These are phyloP conservation scores for Symmetrospora coprosmae DNA, from an alignment of 768 basidiomycete species.

Conservation along the genomic window DNA sequence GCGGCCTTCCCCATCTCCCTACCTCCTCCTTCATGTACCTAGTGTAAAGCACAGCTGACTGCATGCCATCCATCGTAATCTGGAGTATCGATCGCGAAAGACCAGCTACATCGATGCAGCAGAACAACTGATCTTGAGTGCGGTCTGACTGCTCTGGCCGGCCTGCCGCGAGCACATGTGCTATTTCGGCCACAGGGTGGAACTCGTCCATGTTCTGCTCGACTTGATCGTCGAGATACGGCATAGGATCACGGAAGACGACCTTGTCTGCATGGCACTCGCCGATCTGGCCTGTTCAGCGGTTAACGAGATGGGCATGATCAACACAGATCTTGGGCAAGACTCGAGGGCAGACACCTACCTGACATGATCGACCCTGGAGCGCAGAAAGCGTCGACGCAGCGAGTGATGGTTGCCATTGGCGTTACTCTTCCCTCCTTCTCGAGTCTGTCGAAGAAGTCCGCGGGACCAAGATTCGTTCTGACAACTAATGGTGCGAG, in stretches of 20 bases:
- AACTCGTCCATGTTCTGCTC: slow-evolving; percentile 7
- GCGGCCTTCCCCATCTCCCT: too few species aligned
- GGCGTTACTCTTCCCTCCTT: slow-evolving; percentile 7
- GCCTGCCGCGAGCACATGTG: not conserved
- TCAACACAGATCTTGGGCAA: too few species aligned
- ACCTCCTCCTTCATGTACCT: too few species aligned
- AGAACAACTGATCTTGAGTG: too few species aligned
- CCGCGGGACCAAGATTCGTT: not conserved
- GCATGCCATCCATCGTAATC: too few species aligned
- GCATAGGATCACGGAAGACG: not conserved
- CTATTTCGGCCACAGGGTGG: not conserved
- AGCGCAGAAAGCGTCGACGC: not conserved
- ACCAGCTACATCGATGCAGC: too few species aligned
- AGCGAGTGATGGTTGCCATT: not conserved
- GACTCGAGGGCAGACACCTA: too few species aligned
- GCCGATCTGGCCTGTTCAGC: not conserved
- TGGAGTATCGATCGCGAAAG: too few species aligned
- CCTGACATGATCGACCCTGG: not conserved
- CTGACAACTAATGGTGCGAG: not conserved
- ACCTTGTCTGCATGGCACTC: not conserved
- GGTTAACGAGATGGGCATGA: too few species aligned
- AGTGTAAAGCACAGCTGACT: too few species aligned
- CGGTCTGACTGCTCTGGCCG: too few species aligned
- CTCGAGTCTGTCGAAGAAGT: not conserved
- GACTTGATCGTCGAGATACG: not conserved